Percentiles rank a stretch among this genome's conserved stretches.
These are phyloP conservation scores for Talaromyces sp. DNA, from an alignment of 2,329 filamentous ascomycete genomes.

Conservation along the genomic window DNA sequence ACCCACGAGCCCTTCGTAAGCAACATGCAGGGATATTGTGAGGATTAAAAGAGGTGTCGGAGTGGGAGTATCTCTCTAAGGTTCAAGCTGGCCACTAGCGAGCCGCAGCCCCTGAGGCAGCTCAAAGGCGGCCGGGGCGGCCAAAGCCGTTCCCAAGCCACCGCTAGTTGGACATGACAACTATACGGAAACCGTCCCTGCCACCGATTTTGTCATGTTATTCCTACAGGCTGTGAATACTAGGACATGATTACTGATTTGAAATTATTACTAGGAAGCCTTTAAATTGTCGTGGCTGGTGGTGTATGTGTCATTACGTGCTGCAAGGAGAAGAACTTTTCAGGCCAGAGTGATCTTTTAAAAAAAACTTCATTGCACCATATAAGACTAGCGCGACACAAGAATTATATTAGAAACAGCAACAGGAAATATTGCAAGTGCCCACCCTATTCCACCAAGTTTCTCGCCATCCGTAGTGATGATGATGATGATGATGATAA, in stretches of 20 bases:
- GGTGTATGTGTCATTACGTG: neutral
- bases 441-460: neutral
- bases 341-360: neutral
- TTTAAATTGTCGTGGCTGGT: neutral
- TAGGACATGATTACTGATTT: neutral
- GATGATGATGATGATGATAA: neutral
- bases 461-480: neutral
- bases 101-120: constrained; percentile 24
- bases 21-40: neutral
- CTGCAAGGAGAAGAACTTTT: neutral
- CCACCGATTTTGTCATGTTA: neutral
- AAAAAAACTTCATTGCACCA: neutral
- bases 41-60: neutral
- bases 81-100: constrained; percentile 24
- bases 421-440: neutral
- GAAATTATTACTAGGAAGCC: neutral
- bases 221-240: neutral
- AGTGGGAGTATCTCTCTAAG: constrained; percentile 3
- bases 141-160: neutral
- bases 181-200: neutral
- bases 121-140: neutral
- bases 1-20: neutral
- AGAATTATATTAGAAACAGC: neutral
- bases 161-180: neutral
- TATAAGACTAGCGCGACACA: neutral